A percentile compares a stretch with the other conserved stretches of the same genome.
Conservation (phyloP, 441 rosid genomes). For the Eruca vesicaria region DNA sequence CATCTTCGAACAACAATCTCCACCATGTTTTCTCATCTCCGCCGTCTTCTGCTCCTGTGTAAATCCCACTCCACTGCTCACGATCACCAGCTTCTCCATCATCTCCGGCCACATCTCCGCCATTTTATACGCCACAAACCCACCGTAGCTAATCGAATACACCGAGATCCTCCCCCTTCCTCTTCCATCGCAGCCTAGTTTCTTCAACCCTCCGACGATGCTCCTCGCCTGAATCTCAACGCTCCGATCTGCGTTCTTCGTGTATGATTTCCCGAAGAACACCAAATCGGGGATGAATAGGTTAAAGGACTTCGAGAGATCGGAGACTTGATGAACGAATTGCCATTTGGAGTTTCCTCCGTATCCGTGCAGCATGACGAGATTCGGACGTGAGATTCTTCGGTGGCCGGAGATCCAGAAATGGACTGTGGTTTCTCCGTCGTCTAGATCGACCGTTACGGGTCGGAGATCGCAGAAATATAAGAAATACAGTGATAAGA, state of each 20-base stretch:
- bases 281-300: slow-evolving; percentile 55
- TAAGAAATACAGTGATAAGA: slow-evolving; percentile 39
- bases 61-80: slow-evolving; percentile 52
- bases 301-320: slow-evolving; percentile 47
- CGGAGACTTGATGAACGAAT: slow-evolving; percentile 43
- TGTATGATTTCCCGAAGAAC: slow-evolving; percentile 51
- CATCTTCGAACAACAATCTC: slow-evolving; percentile 42
- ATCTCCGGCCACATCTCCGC: slow-evolving; percentile 47
- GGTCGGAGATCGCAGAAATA: slow-evolving; percentile 45
- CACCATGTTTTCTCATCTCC: slow-evolving; percentile 41
- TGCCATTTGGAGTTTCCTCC: slow-evolving; percentile 64
- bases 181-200: slow-evolving; percentile 39
- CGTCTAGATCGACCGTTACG: slow-evolving; percentile 47
- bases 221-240: slow-evolving; percentile 54
- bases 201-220: slow-evolving; percentile 43
- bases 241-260: slow-evolving; percentile 37
- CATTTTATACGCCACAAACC: slow-evolving; percentile 61
- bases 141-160: slow-evolving; percentile 70
- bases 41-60: slow-evolving; percentile 40
- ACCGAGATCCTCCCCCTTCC: slow-evolving; percentile 13
- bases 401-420: slow-evolving; percentile 53
- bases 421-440: slow-evolving; percentile 48
- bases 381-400: slow-evolving; percentile 33
- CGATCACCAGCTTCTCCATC: slow-evolving; percentile 57
- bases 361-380: slow-evolving; percentile 60